A percentile compares a stretch with the other conserved stretches of the same genome.
These are phyloP conservation scores for Luffa acutangula DNA, from an alignment of 306 rosid species.

Conservation along the genomic window DNA sequence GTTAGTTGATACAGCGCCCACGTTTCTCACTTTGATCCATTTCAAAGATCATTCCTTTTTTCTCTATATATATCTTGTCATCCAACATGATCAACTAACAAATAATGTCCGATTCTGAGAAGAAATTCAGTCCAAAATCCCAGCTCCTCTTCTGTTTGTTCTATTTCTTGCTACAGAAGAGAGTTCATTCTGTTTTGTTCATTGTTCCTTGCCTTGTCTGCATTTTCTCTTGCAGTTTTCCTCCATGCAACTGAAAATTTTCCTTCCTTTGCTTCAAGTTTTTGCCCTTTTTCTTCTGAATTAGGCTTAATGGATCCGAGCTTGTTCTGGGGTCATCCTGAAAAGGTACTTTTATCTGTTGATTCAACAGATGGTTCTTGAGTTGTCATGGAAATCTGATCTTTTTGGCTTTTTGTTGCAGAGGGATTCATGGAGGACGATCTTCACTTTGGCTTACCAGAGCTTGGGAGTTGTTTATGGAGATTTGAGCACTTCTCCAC, in stretches of 20 bases:
- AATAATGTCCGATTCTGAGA: background rate
- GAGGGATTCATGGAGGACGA: constrained; percentile 85
- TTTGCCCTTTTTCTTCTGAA: background rate
- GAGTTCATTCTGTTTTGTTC: background rate
- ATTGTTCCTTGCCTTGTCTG: background rate
- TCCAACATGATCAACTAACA: background rate
- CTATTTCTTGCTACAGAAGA: background rate
- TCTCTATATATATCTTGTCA: background rate
- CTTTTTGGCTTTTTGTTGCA: constrained; percentile 18
- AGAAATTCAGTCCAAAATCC: background rate
- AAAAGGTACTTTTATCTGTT: background rate
- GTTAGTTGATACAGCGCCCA: background rate
- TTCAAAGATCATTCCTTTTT: background rate
- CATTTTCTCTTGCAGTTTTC: background rate
- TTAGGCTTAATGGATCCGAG: background rate
- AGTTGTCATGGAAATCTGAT: background rate
- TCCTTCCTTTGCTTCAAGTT: background rate
- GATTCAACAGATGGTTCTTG: background rate
- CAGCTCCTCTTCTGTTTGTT: background rate
- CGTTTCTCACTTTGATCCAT: background rate
- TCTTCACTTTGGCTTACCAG: constrained; percentile 76
- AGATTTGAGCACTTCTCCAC: constrained; percentile 87
- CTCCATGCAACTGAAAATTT: background rate
- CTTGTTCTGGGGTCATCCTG: background rate
- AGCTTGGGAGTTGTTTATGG: constrained; percentile 97